Conservation (phyloP, 1,139 yeast genomes). For the Kurtzmaniella quercitrusa region DNA sequence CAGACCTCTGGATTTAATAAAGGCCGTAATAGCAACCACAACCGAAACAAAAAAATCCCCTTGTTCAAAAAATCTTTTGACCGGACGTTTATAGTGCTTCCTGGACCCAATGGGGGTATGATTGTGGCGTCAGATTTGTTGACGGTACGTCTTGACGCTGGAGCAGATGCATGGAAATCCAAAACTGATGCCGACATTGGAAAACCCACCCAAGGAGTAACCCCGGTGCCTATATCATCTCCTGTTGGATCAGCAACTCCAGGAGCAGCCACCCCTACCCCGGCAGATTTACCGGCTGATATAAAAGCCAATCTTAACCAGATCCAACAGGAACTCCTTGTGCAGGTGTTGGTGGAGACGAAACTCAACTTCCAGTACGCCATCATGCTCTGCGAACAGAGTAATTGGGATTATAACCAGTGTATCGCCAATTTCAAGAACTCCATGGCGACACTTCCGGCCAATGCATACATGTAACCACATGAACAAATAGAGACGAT, state of each 20-base stretch:
- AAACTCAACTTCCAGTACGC: slow-evolving; percentile 75
- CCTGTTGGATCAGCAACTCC: slow-evolving; percentile 13
- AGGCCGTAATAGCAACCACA: slow-evolving; percentile 16
- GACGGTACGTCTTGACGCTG: slow-evolving; percentile 60
- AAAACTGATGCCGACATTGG: slow-evolving; percentile 10
- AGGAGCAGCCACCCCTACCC: slow-evolving; percentile 23
- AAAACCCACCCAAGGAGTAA: slow-evolving; percentile 11
- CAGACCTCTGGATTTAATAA: slow-evolving; percentile 9
- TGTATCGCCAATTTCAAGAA: slow-evolving; percentile 71
- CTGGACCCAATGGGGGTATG: slow-evolving; percentile 65
- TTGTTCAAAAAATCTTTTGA: slow-evolving; percentile 76
- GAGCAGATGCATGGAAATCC: slow-evolving; percentile 52
- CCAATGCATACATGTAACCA: slow-evolving; percentile 29
- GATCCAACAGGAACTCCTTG: slow-evolving; percentile 62
- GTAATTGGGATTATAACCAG: slow-evolving; percentile 73
- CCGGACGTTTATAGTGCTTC: slow-evolving; percentile 75
- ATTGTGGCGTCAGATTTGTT: slow-evolving; percentile 83
- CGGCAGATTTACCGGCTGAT: slow-evolving; percentile 47
- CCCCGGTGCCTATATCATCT: slow-evolving; percentile 11
- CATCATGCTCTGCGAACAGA: slow-evolving; percentile 81
- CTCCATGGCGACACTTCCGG: slow-evolving; percentile 46
- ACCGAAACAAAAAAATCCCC: slow-evolving; percentile 36
- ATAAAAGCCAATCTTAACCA: slow-evolving; percentile 48
- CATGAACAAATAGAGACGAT: neutral
- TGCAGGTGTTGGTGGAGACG: slow-evolving; percentile 67